Conservation (phyloP, 2,329 filamentous ascomycete species). For the Cryphonectria radicalis region DNA sequence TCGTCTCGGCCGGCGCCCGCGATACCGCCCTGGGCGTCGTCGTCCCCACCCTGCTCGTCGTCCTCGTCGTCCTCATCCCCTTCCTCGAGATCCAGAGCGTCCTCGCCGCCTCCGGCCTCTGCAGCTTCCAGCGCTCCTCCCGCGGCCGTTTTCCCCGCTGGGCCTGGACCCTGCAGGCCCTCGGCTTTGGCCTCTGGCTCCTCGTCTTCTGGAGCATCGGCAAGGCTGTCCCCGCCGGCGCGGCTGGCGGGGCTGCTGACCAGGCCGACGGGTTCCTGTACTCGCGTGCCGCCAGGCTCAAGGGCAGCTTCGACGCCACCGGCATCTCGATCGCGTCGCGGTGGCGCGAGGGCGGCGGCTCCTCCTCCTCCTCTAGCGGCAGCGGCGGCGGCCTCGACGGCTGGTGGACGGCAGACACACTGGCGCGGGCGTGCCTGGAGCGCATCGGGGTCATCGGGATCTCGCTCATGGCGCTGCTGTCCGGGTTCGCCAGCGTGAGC, state of each 20-base stretch:
- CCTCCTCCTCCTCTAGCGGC: not conserved
- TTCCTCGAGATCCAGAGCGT: conserved; percentile 77
- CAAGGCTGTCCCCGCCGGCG: conserved; percentile 56
- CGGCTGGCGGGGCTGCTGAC: conserved; percentile 25
- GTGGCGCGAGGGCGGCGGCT: conserved; percentile 30
- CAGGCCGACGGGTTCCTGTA: conserved; percentile 31
- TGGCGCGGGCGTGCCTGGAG: conserved; percentile 62
- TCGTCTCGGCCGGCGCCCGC: conserved; percentile 70
- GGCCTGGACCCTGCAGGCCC: conserved; percentile 66
- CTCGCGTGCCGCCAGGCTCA: conserved; percentile 30
- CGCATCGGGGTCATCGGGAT: conserved; percentile 85
- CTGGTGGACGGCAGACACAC: conserved; percentile 36
- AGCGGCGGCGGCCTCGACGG: conserved; percentile 18
- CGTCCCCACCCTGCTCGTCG: conserved; percentile 70
- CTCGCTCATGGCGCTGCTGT: conserved; percentile 83
- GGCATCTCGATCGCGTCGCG: conserved; percentile 36
- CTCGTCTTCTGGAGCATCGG: conserved; percentile 78
- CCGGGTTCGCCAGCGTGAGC: conserved; percentile 87
- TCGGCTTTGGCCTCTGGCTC: conserved; percentile 71
- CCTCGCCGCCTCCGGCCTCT: conserved; percentile 57
- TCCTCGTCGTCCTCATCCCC: conserved; percentile 76
- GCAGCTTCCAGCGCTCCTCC: conserved; percentile 63
- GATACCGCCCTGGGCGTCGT: conserved; percentile 70
- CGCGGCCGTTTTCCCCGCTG: conserved; percentile 61
- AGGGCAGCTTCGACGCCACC: conserved; percentile 39